These are phyloP conservation scores for Kwoniella bestiolae DNA, from an alignment of 768 basidiomycete genomes.

Conservation along the genomic window DNA sequence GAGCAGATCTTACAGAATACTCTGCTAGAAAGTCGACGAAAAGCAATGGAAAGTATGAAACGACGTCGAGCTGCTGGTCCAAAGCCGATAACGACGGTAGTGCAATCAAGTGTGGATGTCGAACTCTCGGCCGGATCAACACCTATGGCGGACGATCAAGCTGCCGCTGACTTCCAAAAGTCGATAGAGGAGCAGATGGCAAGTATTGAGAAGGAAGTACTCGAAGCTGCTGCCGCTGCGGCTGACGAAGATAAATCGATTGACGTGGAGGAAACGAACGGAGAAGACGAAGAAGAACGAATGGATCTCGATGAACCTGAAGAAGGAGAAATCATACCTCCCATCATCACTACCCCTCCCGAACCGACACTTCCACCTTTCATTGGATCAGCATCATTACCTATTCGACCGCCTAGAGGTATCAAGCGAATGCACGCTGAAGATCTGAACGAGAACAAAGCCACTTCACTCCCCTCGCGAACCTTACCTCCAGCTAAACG, in stretches of 20 bases:
- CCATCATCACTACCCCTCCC: constrained; percentile 8
- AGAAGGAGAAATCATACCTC: constrained; percentile 41
- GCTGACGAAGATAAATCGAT: background rate
- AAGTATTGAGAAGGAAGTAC: constrained; percentile 41
- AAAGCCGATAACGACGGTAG: background rate
- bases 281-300: constrained; percentile 19
- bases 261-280: background rate
- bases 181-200: constrained; percentile 45
- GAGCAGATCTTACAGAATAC: constrained; percentile 23
- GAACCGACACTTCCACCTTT: constrained; percentile 8
- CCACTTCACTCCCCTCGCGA: constrained; percentile 29
- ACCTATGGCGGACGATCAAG: background rate
- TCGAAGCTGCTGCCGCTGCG: constrained; percentile 10
- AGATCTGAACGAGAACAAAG: constrained; percentile 41
- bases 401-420: constrained; percentile 24
- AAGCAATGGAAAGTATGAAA: constrained; percentile 45
- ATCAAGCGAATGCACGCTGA: constrained; percentile 41
- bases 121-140: background rate
- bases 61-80: constrained; percentile 18
- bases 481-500: constrained; percentile 22
- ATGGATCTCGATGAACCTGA: constrained; percentile 41
- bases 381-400: background rate
- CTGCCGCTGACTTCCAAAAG: constrained; percentile 9
- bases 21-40: constrained; percentile 37
- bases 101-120: background rate